Evolutionary conservation across 345 rosid genomes (phyloP), one percentile per base, ranked within the genome.

Genomic region (Eucalyptus regnans): DNA sequence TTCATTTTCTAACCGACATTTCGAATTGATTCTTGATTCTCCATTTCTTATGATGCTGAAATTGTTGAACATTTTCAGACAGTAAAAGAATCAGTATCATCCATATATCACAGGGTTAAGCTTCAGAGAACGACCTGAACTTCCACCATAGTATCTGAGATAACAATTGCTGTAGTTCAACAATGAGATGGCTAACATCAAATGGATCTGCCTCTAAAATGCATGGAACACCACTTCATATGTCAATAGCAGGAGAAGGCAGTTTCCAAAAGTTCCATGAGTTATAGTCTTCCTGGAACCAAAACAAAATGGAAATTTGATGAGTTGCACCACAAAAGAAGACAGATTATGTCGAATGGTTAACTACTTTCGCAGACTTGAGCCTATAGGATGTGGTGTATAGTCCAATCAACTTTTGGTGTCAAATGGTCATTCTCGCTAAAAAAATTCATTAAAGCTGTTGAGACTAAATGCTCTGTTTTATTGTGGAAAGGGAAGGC

Each of bases 201-300:
- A 20, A 76, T 41, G 83, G 83, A 20, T 76, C 83, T 37, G 83
- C 83, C 83, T 76, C 83, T 41, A 76, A 76, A 76, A 37, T 76
- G 83, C 83, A 41, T 76, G 83, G 46, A 76, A 76, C 83, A 3
- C 83, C 68, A 33, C 86, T 81, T 95, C 93, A 95, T 60, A 90
- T 27, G 86, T 94, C 91, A 51, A 93, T 76, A 29, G 76, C 64
- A 71, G 94, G 97, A 88, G 96, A 93, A 16, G 99, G 97, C 81
- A 97, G 89, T 91, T 90, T 97, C 99, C 99, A 97, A 92, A 79
- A 97, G 92, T 97, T 97, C 99, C 99, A 97, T 12, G 95, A 89
- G 91, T 97, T 97, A 88, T 88, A 97, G 89, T 95, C 98, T 93
- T 97, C 99, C 99, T 97, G 97, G 76, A 87, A 87, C 37, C n/a